Conservation (phyloP, 306 rosid species). For the Quillaja saponaria region DNA sequence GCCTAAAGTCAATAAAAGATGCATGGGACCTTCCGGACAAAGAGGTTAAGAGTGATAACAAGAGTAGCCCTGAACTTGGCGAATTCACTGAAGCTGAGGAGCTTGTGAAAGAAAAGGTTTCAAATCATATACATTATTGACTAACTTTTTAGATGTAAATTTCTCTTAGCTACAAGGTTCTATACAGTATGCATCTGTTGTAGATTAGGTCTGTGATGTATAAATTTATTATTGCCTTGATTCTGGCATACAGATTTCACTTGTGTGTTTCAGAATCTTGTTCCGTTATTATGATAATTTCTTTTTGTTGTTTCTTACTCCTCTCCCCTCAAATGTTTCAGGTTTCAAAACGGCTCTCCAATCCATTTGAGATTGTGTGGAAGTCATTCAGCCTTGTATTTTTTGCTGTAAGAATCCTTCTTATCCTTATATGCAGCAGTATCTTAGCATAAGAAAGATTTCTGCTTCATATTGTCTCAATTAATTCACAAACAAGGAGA, state of each 20-base stretch:
- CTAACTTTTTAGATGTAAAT: neutral
- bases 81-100: slow-evolving; percentile 89
- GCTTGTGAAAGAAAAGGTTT: slow-evolving; percentile 94
- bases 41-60: slow-evolving; percentile 49
- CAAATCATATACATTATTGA: slow-evolving; percentile 16
- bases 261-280: neutral
- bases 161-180: neutral
- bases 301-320: neutral
- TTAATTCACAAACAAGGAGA: neutral
- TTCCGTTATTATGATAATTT: neutral
- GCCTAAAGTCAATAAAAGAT: slow-evolving; percentile 87
- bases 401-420: slow-evolving; percentile 73
- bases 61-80: slow-evolving; percentile 68
- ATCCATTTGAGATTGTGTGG: slow-evolving; percentile 86
- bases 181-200: neutral
- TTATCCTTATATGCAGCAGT: slow-evolving; percentile 10
- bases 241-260: neutral
- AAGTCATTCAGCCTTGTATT: slow-evolving; percentile 95
- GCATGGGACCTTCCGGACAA: slow-evolving; percentile 91
- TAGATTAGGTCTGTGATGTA: slow-evolving; percentile 13
- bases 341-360: slow-evolving; percentile 71
- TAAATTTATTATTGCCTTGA: slow-evolving; percentile 17
- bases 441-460: slow-evolving; percentile 2
- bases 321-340: slow-evolving; percentile 25
- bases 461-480: neutral